These are phyloP conservation scores for Ustilaginoidea virens DNA, from an alignment of 2,329 filamentous ascomycete genomes.

Conservation along the genomic window DNA sequence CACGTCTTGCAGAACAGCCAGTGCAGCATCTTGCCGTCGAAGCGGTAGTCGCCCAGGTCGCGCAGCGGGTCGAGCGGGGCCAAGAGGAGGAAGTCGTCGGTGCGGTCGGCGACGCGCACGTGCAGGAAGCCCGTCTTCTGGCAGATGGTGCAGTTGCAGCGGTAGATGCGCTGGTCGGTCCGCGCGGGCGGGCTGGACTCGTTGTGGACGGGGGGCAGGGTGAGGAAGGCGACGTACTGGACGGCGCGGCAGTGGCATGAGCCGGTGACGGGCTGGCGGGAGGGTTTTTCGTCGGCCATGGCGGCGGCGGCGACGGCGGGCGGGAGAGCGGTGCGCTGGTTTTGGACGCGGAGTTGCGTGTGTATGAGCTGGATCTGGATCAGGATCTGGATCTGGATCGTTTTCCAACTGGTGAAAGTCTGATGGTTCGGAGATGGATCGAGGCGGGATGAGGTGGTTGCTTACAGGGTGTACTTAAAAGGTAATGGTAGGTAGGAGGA, in stretches of 20 bases:
- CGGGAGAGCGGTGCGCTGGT: too few relatives aligned
- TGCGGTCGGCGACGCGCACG: constrained; percentile 17
- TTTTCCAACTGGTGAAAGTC: too few relatives aligned
- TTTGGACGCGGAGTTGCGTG: background rate
- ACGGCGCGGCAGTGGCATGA: constrained; percentile 31
- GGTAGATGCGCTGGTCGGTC: constrained; percentile 11
- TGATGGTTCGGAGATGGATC: too few relatives aligned
- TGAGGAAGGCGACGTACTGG: constrained; percentile 26
- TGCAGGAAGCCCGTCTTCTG: constrained; percentile 32
- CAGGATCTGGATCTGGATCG: too few relatives aligned
- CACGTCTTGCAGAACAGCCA: constrained; percentile 33
- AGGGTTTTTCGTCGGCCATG: constrained; percentile 1
- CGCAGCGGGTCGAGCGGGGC: constrained; percentile 21
- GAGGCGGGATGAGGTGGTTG: too few relatives aligned
- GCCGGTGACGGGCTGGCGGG: constrained; percentile 14
- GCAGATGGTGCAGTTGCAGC: constrained; percentile 34
- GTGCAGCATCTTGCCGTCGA: constrained; percentile 14
- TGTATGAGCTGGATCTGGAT: too few relatives aligned
- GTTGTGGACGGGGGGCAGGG: constrained; percentile 18
- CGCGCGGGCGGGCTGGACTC: constrained; percentile 8
- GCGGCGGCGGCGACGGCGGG: background rate
- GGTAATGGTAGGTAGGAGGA: too few relatives aligned
- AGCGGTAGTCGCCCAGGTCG: constrained; percentile 25
- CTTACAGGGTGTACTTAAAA: too few relatives aligned
- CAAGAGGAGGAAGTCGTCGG: constrained; percentile 30